These are phyloP conservation scores for Paracorniculantispora psalliotae DNA, from an alignment of 2,329 filamentous ascomycete species.

Conservation along the genomic window DNA sequence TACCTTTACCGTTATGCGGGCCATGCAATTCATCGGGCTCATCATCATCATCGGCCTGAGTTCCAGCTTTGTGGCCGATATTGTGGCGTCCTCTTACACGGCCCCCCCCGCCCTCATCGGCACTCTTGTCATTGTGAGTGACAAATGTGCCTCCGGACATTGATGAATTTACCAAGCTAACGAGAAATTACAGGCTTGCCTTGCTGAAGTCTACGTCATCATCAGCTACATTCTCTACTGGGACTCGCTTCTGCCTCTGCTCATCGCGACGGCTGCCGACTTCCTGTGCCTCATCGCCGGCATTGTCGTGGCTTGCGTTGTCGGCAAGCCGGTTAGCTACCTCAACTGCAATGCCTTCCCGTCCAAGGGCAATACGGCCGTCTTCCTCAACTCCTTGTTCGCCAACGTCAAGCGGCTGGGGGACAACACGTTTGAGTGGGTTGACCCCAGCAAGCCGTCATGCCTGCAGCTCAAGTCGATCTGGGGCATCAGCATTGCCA, in stretches of 20 bases:
- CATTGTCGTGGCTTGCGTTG: constrained; percentile 68
- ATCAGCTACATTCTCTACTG: constrained; percentile 79
- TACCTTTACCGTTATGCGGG: constrained; percentile 70
- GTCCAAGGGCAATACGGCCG: constrained; percentile 33
- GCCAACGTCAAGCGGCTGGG: constrained; percentile 35
- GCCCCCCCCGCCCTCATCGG: constrained; percentile 71
- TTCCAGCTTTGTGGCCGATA: constrained; percentile 75
- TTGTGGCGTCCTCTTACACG: constrained; percentile 59
- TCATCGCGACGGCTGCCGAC: constrained; percentile 64
- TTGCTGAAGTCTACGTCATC: constrained; percentile 72
- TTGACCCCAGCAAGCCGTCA: constrained; percentile 51
- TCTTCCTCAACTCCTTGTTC: constrained; percentile 40
- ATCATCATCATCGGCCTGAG: constrained; percentile 74
- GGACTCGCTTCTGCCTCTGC: constrained; percentile 69
- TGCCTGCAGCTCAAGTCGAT: constrained; percentile 83
- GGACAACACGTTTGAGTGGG: constrained; percentile 37
- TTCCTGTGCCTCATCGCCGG: constrained; percentile 67
- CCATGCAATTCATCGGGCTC: constrained; percentile 66
- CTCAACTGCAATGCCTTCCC: constrained; percentile 61
- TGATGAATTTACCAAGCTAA: not conserved
- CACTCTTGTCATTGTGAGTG: constrained; percentile 72
- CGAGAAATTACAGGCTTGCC: constrained; percentile 56
- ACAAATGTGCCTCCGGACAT: not conserved
- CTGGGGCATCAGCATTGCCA: constrained; percentile 78
- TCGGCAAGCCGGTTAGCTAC: constrained; percentile 76